Evolutionary conservation across 2,329 filamentous ascomycete genomes (phyloP).

Genomic region (Aphanocladium album): DNA sequence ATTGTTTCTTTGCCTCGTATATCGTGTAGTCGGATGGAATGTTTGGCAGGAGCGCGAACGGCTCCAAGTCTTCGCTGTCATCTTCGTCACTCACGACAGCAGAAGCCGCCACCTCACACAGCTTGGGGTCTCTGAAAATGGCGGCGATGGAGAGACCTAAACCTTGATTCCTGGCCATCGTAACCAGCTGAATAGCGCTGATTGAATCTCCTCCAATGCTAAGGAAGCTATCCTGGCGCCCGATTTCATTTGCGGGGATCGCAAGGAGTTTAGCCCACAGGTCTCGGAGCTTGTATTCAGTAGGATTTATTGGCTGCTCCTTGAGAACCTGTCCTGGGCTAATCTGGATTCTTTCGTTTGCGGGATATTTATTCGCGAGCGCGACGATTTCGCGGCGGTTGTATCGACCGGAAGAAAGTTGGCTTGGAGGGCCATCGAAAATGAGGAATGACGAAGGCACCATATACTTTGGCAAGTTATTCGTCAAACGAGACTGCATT

Average conservation of each 20-base stretch:
- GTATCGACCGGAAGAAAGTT: background rate
- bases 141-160: slow-evolving; percentile 9
- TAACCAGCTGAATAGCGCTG: slow-evolving; percentile 15
- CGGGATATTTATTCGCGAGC: background rate
- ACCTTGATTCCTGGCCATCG: background rate
- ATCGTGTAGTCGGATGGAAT: background rate
- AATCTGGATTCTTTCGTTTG: background rate
- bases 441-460: background rate
- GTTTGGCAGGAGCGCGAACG: background rate
- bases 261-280: slow-evolving; percentile 14
- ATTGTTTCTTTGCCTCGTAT: slow-evolving; percentile 1
- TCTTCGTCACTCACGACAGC: background rate
- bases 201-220: slow-evolving; percentile 17
- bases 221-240: slow-evolving; percentile 12
- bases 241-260: slow-evolving; percentile 1
- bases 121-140: slow-evolving; percentile 14
- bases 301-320: background rate
- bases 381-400: background rate
- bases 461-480: background rate
- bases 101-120: slow-evolving; percentile 3
- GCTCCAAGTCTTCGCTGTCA: background rate
- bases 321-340: background rate
- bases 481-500: background rate
- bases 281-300: slow-evolving; percentile 14
- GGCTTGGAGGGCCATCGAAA: background rate